Evolutionary conservation across 2,329 filamentous ascomycete genomes (phyloP).

Genomic region (Nemania bipapillata): DNA sequence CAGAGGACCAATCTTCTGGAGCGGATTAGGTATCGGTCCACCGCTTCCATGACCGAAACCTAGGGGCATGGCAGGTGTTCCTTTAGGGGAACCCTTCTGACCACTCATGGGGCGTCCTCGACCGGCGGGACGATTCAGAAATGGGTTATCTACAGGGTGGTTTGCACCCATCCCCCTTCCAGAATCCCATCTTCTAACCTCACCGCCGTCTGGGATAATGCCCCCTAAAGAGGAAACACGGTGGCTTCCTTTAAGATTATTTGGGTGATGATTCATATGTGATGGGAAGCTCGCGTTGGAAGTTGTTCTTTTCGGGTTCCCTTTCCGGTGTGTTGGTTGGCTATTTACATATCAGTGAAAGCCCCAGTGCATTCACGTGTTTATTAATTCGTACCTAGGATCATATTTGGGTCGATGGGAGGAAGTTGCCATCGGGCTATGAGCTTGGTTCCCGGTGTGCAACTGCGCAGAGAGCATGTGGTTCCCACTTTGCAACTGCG

Average conservation of each 20-base stretch:
- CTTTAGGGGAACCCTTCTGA: neutral
- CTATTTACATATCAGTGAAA: slow-evolving; percentile 23
- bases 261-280: neutral
- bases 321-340: slow-evolving; percentile 11
- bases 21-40: neutral
- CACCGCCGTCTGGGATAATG: slow-evolving; percentile 37
- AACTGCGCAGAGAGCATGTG: neutral
- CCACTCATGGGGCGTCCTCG: neutral
- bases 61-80: neutral
- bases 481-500: neutral
- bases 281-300: neutral
- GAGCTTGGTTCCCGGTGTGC: slow-evolving; percentile 6
- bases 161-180: neutral
- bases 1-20: neutral
- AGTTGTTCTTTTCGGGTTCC: neutral
- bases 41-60: neutral
- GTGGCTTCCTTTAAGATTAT: neutral
- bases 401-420: slow-evolving; percentile 11
- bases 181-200: slow-evolving; percentile 31
- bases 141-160: neutral
- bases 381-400: slow-evolving; percentile 18
- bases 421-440: neutral
- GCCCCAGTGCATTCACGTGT: neutral
- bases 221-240: slow-evolving; percentile 35
- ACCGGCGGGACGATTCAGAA: neutral